Evolutionary conservation across 2,329 filamentous ascomycete genomes (phyloP), one percentile per base, ranked within the genome.

Genomic region (Arthrobotrys musiformis): DNA sequence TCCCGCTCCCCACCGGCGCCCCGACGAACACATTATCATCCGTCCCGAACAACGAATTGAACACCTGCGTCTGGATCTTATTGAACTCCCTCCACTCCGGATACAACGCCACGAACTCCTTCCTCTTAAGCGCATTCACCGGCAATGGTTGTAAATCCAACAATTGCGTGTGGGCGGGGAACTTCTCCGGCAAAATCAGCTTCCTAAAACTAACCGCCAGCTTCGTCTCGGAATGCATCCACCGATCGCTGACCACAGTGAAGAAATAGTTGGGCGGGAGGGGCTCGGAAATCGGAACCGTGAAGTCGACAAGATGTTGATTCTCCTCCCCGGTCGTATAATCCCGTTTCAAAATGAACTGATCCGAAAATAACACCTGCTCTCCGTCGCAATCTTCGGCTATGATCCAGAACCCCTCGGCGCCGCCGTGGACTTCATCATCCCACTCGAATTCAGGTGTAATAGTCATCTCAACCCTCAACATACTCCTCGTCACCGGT

Each of bases 211-310:
- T 94, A 1, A 99, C 91, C 0, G 94, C 91, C 66, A 99, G 86
- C 82, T 94, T 93, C 0, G 94, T 97, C 85, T 99, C 94, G 0
- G 94, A 93, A 82, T 97, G 93, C 93, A 99, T 97, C 95, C 95
- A 99, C 80, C 95, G 88, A 83, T 99, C 95, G 2, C 94, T 98
- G 19, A 97, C 85, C 42, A 99, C 89, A 0, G 93, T 95, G 81
- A 99, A 93, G 85, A 99, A 99, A 85, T 99, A 99, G 83, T 99
- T 97, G 0, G 96, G 95, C 13, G 95, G 95, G 92, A 98, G 97
- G 0, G 96, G 96, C 80, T 99, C 95, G 0, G 93, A 94, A 80
- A 99, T 97, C 0, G 95, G 92, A 2, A 98, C 94, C 0, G 94
- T 98, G 81, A 99, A 95, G 80, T 99, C 95, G 28, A 99, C 91